These are phyloP conservation scores for Dichotomocladium elegans DNA, from an alignment of 371 early-diverging fungal species.

Conservation along the genomic window DNA sequence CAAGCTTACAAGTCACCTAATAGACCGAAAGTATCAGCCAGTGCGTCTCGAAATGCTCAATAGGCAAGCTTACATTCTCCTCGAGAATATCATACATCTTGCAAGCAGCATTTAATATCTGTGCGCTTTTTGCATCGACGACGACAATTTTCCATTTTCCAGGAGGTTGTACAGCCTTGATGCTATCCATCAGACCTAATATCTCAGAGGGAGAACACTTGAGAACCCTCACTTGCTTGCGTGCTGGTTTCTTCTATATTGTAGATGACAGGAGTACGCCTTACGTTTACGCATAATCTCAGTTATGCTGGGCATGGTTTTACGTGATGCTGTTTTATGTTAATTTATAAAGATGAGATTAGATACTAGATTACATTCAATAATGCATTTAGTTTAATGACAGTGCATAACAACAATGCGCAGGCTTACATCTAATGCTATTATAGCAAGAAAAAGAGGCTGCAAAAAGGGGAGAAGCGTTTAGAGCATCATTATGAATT, in stretches of 20 bases:
- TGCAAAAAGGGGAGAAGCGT: too few species aligned
- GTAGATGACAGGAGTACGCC: not conserved
- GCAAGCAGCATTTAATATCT: constrained; percentile 79
- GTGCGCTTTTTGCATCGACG: constrained; percentile 80
- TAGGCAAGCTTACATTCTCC: constrained; percentile 85
- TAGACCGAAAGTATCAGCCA: not conserved
- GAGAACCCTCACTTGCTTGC: not conserved
- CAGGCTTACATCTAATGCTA: too few species aligned
- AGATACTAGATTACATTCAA: too few species aligned
- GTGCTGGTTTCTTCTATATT: not conserved
- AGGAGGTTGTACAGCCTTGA: constrained; percentile 62
- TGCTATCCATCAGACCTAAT: constrained; percentile 69
- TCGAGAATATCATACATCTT: constrained; percentile 93
- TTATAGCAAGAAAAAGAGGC: too few species aligned
- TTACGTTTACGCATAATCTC: constrained; percentile 36
- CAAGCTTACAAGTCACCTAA: constrained; percentile 31
- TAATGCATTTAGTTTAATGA: too few species aligned
- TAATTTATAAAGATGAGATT: too few species aligned
- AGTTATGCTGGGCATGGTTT: constrained; percentile 4
- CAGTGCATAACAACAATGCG: too few species aligned
- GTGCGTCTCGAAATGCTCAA: too few species aligned
- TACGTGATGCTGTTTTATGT: too few species aligned
- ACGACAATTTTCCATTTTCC: constrained; percentile 90
- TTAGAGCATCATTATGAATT: too few species aligned
- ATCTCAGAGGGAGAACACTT: not conserved